These are phyloP conservation scores for Poa annua DNA, from an alignment of 176 grass and related monocot species.

Conservation along the genomic window DNA sequence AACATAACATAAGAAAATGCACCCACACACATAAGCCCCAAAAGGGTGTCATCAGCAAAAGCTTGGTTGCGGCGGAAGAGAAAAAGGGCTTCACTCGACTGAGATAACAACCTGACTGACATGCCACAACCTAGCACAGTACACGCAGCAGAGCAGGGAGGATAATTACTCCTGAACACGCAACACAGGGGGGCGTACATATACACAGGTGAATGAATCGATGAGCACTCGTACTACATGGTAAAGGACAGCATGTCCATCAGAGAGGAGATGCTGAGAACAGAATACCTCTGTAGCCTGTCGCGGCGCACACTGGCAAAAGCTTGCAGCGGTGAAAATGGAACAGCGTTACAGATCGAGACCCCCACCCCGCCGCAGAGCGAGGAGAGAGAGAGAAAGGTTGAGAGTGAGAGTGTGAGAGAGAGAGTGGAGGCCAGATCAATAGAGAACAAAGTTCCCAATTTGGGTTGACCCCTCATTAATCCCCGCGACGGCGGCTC, in stretches of 20 bases:
- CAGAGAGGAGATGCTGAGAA: slow-evolving; percentile 21
- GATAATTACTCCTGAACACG: background rate
- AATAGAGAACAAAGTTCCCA: slow-evolving; percentile 36
- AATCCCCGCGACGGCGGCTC: slow-evolving; percentile 68
- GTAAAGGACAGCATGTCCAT: slow-evolving; percentile 1
- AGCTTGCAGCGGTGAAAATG: background rate
- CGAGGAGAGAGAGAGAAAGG: background rate
- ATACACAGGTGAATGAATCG: background rate
- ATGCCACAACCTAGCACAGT: slow-evolving; percentile 18
- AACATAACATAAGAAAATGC: slow-evolving; percentile 20
- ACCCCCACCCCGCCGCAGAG: background rate
- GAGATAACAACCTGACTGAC: slow-evolving; percentile 25
- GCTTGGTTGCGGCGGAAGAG: background rate
- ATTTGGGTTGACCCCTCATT: slow-evolving; percentile 73
- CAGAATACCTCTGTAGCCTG: slow-evolving; percentile 10
- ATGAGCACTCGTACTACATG: background rate
- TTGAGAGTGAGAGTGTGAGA: background rate
- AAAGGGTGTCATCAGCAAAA: slow-evolving; percentile 22
- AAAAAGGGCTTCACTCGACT: background rate
- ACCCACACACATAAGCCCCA: background rate
- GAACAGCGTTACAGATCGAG: background rate
- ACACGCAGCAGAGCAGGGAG: background rate
- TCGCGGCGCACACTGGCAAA: background rate
- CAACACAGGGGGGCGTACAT: background rate
- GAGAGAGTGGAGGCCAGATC: background rate